These are phyloP conservation scores for Aphanomyces stellatus DNA, from an alignment of 352 stramenopile genomes.

Conservation along the genomic window DNA sequence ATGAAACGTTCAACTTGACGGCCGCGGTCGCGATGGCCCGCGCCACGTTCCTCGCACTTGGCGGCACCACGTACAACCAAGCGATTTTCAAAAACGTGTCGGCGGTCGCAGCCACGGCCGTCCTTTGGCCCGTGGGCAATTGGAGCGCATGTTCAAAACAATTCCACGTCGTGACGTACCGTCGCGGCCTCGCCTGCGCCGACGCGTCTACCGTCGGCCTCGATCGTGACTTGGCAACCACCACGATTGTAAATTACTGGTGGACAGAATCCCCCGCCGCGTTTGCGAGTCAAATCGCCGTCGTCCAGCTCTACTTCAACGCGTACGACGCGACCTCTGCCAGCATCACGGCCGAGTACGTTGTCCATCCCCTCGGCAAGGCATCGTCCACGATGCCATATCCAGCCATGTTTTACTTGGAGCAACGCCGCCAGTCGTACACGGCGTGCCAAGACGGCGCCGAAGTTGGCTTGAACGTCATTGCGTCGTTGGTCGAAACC, in stretches of 20 bases:
- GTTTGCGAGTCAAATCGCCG: neutral
- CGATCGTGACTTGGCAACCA: neutral
- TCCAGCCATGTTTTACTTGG: neutral
- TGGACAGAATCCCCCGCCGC: constrained; percentile 5
- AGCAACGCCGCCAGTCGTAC: neutral
- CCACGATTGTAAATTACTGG: neutral
- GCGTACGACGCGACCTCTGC: neutral
- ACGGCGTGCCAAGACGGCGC: neutral
- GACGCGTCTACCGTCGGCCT: neutral
- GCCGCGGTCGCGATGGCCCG: neutral
- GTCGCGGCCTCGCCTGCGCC: neutral
- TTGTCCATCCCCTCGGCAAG: too few species aligned
- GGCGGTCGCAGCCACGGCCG: neutral
- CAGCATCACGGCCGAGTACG: constrained; percentile 14
- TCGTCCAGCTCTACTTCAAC: constrained; percentile 11
- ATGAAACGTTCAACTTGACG: neutral
- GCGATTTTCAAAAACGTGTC: constrained; percentile 5
- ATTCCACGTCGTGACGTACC: neutral
- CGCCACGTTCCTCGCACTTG: neutral
- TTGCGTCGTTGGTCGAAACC: too few species aligned
- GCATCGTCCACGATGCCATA: neutral
- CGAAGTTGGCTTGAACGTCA: neutral
- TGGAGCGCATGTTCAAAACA: neutral
- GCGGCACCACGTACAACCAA: neutral
- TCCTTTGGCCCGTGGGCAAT: neutral